Percentiles rank a stretch among this genome's conserved stretches.
phyloP scores from a whole-genome alignment of 2,329 filamentous ascomycete genomes.

The Daldinia sp. region DNA sequence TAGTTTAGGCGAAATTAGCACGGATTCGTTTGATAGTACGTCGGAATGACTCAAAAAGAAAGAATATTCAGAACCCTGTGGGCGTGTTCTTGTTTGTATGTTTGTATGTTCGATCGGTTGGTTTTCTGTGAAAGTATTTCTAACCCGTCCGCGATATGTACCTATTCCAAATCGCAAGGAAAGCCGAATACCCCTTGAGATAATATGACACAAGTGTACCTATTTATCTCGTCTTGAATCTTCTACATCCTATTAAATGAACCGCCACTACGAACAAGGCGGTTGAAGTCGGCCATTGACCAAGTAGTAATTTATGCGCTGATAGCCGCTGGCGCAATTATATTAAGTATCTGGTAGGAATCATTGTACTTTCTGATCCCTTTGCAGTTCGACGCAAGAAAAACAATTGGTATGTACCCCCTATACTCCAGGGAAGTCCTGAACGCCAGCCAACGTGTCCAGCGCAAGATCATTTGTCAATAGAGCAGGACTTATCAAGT shows the following conservation, averaged over 20 bases:
- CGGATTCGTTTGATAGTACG: not conserved
- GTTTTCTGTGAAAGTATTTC: not conserved
- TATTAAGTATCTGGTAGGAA: not conserved
- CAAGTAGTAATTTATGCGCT: not conserved
- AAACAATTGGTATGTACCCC: constrained; percentile 1
- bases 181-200: too few species aligned
- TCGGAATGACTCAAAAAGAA: not conserved
- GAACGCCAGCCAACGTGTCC: not conserved
- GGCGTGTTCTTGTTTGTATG: not conserved
- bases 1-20: not conserved
- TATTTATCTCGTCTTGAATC: too few species aligned
- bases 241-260: too few species aligned
- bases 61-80: not conserved
- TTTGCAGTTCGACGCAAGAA: not conserved
- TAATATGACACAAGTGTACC: too few species aligned
- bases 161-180: too few species aligned
- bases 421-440: not conserved
- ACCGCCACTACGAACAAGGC: too few species aligned
- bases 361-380: not conserved
- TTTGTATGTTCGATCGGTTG: not conserved
- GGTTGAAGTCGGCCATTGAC: too few species aligned
- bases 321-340: not conserved
- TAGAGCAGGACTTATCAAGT: not conserved
- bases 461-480: not conserved
- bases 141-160: too few species aligned